A percentile compares a stretch with the other conserved stretches of the same genome.
These are phyloP conservation scores for Cicer arietinum DNA, from an alignment of 306 rosid genomes.

Conservation along the genomic window DNA sequence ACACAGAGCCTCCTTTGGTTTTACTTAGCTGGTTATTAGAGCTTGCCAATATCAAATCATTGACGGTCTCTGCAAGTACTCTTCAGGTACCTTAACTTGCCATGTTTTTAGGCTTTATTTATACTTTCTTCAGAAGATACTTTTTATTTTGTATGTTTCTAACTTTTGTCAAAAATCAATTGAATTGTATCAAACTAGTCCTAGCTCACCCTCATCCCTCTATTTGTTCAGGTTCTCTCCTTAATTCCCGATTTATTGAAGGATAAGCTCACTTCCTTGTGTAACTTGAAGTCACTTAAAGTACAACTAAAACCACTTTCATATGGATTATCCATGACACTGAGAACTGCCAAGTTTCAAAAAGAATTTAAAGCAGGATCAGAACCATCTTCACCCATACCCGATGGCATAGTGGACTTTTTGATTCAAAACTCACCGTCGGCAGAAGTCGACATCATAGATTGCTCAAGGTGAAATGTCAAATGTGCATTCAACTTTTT, in stretches of 20 bases:
- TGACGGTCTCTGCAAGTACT: conserved; percentile 36
- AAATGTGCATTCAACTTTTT: conserved; percentile 16
- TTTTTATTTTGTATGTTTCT: neutral
- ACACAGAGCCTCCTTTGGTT: conserved; percentile 38
- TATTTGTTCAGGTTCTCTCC: conserved; percentile 23
- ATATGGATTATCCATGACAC: conserved; percentile 31
- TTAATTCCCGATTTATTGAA: conserved; percentile 26
- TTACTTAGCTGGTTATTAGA: conserved; percentile 31
- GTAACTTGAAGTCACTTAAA: conserved; percentile 33
- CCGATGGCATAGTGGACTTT: conserved; percentile 41
- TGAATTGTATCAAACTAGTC: neutral
- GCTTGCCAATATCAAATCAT: conserved; percentile 26
- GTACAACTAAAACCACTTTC: conserved; percentile 40
- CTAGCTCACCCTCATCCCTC: neutral
- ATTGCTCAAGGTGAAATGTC: conserved; percentile 39
- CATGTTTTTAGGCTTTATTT: neutral
- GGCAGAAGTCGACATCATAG: conserved; percentile 35
- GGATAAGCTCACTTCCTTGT: conserved; percentile 37
- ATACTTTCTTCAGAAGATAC: neutral
- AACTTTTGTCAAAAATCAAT: neutral
- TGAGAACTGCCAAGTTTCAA: conserved; percentile 33
- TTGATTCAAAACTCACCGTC: conserved; percentile 47
- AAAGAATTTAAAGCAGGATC: neutral
- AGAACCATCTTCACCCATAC: conserved; percentile 27
- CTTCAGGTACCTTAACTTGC: conserved; percentile 25